A percentile compares a stretch with the other conserved stretches of the same genome.
These are phyloP conservation scores for Arthrobotrys megalospora DNA, from an alignment of 2,329 filamentous ascomycete genomes.

Conservation along the genomic window DNA sequence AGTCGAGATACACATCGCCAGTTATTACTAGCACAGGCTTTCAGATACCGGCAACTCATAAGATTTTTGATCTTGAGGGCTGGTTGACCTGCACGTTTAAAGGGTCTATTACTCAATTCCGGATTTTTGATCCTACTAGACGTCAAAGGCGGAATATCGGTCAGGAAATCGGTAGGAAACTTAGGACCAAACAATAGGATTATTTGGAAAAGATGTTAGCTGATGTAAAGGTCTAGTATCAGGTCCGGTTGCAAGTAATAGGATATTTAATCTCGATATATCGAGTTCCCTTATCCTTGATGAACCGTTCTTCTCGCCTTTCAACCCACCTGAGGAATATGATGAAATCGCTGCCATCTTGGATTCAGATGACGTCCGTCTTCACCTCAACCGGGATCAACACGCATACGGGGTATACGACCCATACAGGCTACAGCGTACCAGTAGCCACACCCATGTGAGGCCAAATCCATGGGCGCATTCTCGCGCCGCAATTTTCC, in stretches of 20 bases:
- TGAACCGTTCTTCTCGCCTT: conserved; percentile 19
- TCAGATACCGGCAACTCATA: conserved; percentile 4
- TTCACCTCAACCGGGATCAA: neutral
- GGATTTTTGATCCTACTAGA: conserved; percentile 1
- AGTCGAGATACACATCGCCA: conserved; percentile 19
- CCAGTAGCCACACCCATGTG: too few relatives aligned
- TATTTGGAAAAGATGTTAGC: too few relatives aligned
- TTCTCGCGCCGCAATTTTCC: neutral
- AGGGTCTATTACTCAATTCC: neutral
- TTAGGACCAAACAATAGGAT: too few relatives aligned
- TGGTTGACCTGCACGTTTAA: conserved; percentile 27
- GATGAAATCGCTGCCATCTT: conserved; percentile 2
- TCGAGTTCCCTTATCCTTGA: conserved; percentile 12
- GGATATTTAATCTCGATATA: neutral
- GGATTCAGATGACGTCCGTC: neutral
- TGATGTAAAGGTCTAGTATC: too few relatives aligned
- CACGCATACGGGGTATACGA: neutral
- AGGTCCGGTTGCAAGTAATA: too few relatives aligned
- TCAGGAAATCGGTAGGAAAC: too few relatives aligned
- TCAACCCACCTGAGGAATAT: conserved; percentile 1
- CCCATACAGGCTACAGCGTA: too few relatives aligned
- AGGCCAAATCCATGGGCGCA: neutral
- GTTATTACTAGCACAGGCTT: neutral
- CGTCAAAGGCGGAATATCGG: too few relatives aligned
- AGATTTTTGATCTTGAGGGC: conserved; percentile 6